phyloP scores from a whole-genome alignment of 2,329 filamentous ascomycete genomes.

The Neophaeococcomyces aloes region DNA sequence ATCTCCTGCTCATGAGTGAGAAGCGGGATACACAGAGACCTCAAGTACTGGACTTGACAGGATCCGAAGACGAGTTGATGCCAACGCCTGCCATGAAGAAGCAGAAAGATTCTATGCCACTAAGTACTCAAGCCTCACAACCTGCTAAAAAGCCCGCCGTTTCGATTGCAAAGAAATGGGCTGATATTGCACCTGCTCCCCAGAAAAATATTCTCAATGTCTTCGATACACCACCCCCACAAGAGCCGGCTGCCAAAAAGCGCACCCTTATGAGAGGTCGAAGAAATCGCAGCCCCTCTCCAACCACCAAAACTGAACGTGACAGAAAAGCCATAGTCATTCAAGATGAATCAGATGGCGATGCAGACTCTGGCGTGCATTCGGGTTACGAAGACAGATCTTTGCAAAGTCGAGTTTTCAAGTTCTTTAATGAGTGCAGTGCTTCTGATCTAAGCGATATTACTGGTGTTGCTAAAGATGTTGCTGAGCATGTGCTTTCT shows the following conservation, averaged over 20 bases:
- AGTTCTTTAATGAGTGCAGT: slow-evolving; percentile 73
- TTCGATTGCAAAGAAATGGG: slow-evolving; percentile 51
- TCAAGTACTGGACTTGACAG: slow-evolving; percentile 23
- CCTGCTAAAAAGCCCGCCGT: slow-evolving; percentile 44
- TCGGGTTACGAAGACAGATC: slow-evolving; percentile 31
- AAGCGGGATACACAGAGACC: slow-evolving; percentile 10
- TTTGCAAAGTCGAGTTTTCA: slow-evolving; percentile 51
- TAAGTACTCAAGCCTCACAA: slow-evolving; percentile 22
- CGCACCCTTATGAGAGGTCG: slow-evolving; percentile 42
- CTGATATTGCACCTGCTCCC: slow-evolving; percentile 15
- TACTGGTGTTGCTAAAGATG: slow-evolving; percentile 59
- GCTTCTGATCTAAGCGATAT: slow-evolving; percentile 70
- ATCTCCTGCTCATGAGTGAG: slow-evolving; percentile 34
- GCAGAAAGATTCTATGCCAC: slow-evolving; percentile 6
- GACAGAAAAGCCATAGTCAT: slow-evolving; percentile 18
- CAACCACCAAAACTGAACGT: slow-evolving; percentile 1
- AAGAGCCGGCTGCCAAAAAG: slow-evolving; percentile 21
- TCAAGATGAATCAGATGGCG: slow-evolving; percentile 38
- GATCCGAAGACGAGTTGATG: slow-evolving; percentile 34
- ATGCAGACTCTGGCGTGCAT: slow-evolving; percentile 28
- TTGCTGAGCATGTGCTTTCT: slow-evolving; percentile 58
- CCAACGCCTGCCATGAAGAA: slow-evolving; percentile 23
- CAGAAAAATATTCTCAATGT: slow-evolving; percentile 13
- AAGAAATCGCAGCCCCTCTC: slow-evolving; percentile 27
- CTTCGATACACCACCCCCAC: slow-evolving; percentile 20